Base-by-base conservation (phyloP, 129 eudicot genomes). In the sunflower (Helianthus annuus) region DNA sequence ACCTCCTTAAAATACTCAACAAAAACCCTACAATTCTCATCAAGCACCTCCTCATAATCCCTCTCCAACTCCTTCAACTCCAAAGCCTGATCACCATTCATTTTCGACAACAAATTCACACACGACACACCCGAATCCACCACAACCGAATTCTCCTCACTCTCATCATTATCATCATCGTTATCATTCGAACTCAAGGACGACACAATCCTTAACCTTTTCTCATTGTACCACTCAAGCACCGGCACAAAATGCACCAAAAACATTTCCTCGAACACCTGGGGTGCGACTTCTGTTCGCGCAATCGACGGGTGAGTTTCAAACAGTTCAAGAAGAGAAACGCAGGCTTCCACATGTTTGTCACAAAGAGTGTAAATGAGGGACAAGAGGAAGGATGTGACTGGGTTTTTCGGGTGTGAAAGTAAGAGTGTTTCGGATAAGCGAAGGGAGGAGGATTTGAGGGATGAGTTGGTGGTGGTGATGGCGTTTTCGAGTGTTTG, bases 51-150 rank as follows among this genome's bases (percentile, higher is more conserved):
- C 81, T 90, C 90, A 65, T 85, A 87, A 32, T 79, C 83, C 66
- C 87, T 85, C 83, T 90, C 97, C 70, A 90, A 83, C 10, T 79
- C 83, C 85, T 90, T 90, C 77, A 90, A 78, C 56, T 77, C 83
- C 12, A 67, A 51, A 36, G 97, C 89, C 51, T 90, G 97, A 60
- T 66, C 66, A 0, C 83, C 91, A n/a, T 83, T 87, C 87, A 83
- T 85, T 40, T 82, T 87, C 62, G 85, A 82, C 76, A 87, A 17
- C 49, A 83, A 66, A 60, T 77, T 76, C 19, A 79, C 70, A 66
- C 82, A 77, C 6, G 92, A 83, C 39, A 85, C 85, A 54, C 84
- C 86, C 19, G 85, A 80, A 29, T 84, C 83, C n/a, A 61, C 73
- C 36, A 71, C 82, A 27, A 85, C 70, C 0, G 89, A 85, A 60